Evolutionary conservation across 192 early-diverging fungal genomes (phyloP), one percentile per base, ranked within the genome.

Genomic region (Spizellomyces punctatus): DNA sequence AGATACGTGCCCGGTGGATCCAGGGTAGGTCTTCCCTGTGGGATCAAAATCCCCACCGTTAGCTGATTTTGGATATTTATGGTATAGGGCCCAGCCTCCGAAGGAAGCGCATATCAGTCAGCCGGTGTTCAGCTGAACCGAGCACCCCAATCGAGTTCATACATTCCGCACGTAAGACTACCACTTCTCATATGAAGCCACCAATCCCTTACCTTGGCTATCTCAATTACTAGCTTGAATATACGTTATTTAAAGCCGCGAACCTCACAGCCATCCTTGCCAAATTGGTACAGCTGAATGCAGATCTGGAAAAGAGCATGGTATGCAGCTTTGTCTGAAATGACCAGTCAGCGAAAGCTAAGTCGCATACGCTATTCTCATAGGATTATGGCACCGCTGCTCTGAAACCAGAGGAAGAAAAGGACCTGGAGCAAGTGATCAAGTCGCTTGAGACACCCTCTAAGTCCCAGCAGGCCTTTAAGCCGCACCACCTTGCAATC

Each of bases 231-330:
- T 49, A 59, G 50, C 52, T 45, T 48, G 59, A 22, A 19, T 93
- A 88, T 50, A 67, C 92, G 5, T 76, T 85, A n/a, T 92, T 93
- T 75, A 83, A 84, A 50, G 77, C 87, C 27, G 91, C 89, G 50
- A 95, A 93, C 46, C 71, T 86, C 1, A 67, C 76, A 5, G 91
- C 89, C 2, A 90, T 98, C 27, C 76, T 88, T 58, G 87, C 83
- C 27, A 98, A 98, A 68, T 79, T 96, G 17, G 54, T 73, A 5
- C 86, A 93, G 70, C 78, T 94, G 46, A 94, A 95, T 72, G 71
- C 58, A 0, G 82, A 88, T 17, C 19, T 92, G 1, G 70, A 70
- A 52, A 44, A 77, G 60, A 65, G 63, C 7, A 57, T 46, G 43
- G 74, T 70, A 5, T 72, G 62, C 7, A 49, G 63, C 6, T 36